Conservation (phyloP, 306 rosid genomes). For the cucumber (Cucumis sativus) region DNA sequence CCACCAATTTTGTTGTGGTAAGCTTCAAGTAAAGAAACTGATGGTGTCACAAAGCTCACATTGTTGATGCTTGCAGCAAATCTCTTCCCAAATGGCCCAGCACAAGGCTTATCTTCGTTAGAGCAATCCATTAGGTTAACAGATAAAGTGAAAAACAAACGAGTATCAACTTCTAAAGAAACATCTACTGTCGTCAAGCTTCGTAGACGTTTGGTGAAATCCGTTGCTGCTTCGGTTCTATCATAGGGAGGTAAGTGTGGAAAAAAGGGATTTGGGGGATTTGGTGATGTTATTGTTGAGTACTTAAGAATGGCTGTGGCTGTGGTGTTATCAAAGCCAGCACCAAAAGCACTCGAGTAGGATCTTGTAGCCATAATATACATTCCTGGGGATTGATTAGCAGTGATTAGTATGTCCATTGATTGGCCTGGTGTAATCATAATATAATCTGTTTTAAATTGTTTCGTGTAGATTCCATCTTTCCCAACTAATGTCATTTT, state of each 20-base stretch:
- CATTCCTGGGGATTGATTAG: conserved; percentile 5
- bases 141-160: neutral
- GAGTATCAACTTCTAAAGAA: neutral
- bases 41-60: conserved; percentile 14
- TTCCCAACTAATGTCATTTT: conserved; percentile 7
- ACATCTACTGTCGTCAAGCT: neutral
- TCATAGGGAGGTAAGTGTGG: conserved; percentile 1
- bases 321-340: conserved; percentile 10
- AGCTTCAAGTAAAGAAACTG: conserved; percentile 10
- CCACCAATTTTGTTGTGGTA: conserved; percentile 3
- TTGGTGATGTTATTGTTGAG: neutral
- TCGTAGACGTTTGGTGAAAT: neutral
- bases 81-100: conserved; percentile 9
- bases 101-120: neutral
- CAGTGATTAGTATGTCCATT: conserved; percentile 9
- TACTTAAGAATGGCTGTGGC: conserved; percentile 14
- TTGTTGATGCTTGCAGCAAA: conserved; percentile 9
- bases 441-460: neutral
- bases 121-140: conserved; percentile 2
- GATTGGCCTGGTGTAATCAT: conserved; percentile 19
- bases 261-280: neutral
- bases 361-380: conserved; percentile 16
- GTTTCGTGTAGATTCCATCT: conserved; percentile 14
- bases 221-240: neutral
- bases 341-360: neutral